phyloP scores from a whole-genome alignment of 805 yeast genomes.

The Kurtzmaniella fragi region DNA sequence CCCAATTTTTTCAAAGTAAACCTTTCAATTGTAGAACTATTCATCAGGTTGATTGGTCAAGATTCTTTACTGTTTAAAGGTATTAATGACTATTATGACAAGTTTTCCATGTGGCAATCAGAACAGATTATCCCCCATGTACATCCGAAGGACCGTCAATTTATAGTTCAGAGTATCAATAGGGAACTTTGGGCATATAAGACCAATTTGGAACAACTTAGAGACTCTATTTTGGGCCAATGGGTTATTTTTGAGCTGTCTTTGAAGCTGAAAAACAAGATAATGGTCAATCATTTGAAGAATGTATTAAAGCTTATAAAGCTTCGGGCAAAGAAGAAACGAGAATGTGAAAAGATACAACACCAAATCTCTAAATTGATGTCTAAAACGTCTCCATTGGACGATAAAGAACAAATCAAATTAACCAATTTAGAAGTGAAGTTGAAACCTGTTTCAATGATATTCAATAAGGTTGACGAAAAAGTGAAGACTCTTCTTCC shows the following conservation, averaged over 20 bases:
- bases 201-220: conserved; percentile 15
- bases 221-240: conserved; percentile 12
- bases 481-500: conserved; percentile 42
- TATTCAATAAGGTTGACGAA: conserved; percentile 32
- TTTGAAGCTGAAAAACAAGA: conserved; percentile 29
- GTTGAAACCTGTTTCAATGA: conserved; percentile 21
- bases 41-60: conserved; percentile 27
- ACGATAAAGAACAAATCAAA: conserved; percentile 34
- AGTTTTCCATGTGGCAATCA: conserved; percentile 24
- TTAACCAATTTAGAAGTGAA: conserved; percentile 25
- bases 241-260: conserved; percentile 19
- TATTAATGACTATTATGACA: conserved; percentile 23
- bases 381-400: conserved; percentile 23
- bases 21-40: conserved; percentile 22
- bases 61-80: conserved; percentile 32
- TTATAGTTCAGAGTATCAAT: conserved; percentile 17
- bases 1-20: conserved; percentile 29
- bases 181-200: conserved; percentile 23
- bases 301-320: conserved; percentile 35
- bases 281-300: conserved; percentile 34
- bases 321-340: conserved; percentile 41
- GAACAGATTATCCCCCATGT: conserved; percentile 23
- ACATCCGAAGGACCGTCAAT: conserved; percentile 33
- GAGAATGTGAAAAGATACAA: conserved; percentile 33
- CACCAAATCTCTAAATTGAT: conserved; percentile 34